These are phyloP conservation scores for Metarhizium sp. DNA, from an alignment of 2,329 filamentous ascomycete genomes.

Conservation along the genomic window DNA sequence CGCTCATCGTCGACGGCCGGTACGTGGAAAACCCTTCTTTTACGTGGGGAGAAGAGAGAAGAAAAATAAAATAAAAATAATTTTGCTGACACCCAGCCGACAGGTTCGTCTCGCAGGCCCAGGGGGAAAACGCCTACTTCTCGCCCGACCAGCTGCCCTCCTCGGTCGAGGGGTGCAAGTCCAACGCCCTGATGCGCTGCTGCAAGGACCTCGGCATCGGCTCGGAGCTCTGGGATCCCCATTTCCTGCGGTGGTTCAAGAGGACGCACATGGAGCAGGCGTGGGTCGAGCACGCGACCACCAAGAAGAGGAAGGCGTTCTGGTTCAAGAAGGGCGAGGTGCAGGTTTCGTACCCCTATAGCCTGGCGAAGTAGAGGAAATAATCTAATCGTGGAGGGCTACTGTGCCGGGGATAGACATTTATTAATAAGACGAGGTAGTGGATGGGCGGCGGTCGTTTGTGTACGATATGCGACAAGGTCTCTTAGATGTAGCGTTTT, in stretches of 20 bases:
- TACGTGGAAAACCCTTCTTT: conserved; percentile 30
- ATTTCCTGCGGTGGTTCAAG: conserved; percentile 79
- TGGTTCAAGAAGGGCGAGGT: conserved; percentile 75
- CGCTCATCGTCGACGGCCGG: conserved; percentile 80
- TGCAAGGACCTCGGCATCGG: conserved; percentile 96
- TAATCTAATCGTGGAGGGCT: no score
- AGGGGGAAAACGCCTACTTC: conserved; percentile 94
- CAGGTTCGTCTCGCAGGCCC: conserved; percentile 84
- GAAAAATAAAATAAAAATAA: no score
- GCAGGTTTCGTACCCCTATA: conserved; percentile 54
- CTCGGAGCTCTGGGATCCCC: conserved; percentile 91
- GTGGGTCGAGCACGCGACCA: conserved; percentile 81
- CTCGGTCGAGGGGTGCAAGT: conserved; percentile 93
- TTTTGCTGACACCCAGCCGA: not conserved
- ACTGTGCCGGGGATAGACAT: no score
- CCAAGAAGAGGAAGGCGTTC: conserved; percentile 83
- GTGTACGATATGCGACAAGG: not conserved
- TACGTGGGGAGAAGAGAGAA: no score
- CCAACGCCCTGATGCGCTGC: conserved; percentile 94
- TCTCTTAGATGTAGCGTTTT: not conserved
- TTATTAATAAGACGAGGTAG: no score
- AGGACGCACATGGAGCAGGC: conserved; percentile 64
- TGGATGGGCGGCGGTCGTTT: not conserved
- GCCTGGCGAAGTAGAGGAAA: conserved; percentile 18
- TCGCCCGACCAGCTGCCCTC: conserved; percentile 82